These are phyloP conservation scores for Yueomyces sp. DNA, from an alignment of 805 yeast species.

Conservation along the genomic window DNA sequence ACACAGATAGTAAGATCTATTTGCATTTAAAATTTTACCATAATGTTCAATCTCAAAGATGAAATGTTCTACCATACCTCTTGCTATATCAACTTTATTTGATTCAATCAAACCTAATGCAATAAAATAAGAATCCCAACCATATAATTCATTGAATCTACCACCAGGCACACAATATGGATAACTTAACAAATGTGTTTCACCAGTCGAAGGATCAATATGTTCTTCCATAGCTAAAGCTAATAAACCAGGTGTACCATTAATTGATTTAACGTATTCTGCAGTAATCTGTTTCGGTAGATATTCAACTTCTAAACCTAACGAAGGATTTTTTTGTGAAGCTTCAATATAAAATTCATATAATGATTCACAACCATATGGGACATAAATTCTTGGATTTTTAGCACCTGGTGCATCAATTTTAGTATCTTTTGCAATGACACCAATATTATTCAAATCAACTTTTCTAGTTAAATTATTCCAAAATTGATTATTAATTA, in stretches of 20 bases:
- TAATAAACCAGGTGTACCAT: constrained; percentile 72
- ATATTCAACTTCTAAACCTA: constrained; percentile 60
- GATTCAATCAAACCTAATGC: constrained; percentile 68
- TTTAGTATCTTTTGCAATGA: constrained; percentile 69
- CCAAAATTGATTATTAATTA: constrained; percentile 75
- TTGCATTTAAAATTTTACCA: constrained; percentile 89
- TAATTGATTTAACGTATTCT: constrained; percentile 61
- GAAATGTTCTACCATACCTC: constrained; percentile 86
- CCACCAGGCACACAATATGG: constrained; percentile 98
- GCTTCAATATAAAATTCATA: constrained; percentile 50
- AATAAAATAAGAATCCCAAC: constrained; percentile 97
- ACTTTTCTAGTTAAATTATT: constrained; percentile 57
- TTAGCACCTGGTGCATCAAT: constrained; percentile 48
- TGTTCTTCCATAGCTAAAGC: constrained; percentile 58
- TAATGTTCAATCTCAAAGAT: constrained; percentile 81
- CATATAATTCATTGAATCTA: constrained; percentile 88
- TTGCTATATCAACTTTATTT: constrained; percentile 53
- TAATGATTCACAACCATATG: constrained; percentile 55
- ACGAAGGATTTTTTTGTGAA: constrained; percentile 39
- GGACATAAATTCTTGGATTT: constrained; percentile 68
- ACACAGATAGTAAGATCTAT: constrained; percentile 78
- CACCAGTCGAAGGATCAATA: constrained; percentile 37
- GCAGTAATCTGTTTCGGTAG: constrained; percentile 67
- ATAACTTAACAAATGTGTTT: constrained; percentile 41
- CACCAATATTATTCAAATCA: constrained; percentile 45